Evolutionary conservation across 2,329 filamentous ascomycete genomes (phyloP).

Genomic region (Arthrocladium fulminans): DNA sequence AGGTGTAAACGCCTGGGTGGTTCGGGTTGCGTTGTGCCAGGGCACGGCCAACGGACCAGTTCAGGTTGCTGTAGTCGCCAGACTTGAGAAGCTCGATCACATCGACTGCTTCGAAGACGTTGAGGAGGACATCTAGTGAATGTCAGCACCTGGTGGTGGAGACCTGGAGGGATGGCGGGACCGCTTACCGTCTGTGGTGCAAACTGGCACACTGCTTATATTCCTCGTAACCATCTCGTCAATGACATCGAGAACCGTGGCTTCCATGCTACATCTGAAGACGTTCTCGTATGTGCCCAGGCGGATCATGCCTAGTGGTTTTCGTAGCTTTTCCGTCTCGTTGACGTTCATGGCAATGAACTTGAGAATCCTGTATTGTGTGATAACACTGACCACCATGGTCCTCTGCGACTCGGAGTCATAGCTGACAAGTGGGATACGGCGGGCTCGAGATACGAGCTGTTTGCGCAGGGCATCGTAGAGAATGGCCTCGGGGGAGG

Average conservation of each 20-base stretch:
- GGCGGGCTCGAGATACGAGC: conserved; percentile 83
- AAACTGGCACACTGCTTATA: conserved; percentile 88
- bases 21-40: conserved; percentile 44
- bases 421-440: conserved; percentile 86
- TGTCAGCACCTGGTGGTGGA: conserved; percentile 8
- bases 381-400: conserved; percentile 93
- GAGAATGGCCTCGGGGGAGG: conserved; percentile 78
- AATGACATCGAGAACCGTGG: conserved; percentile 86
- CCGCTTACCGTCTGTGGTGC: conserved; percentile 60
- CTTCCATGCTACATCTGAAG: conserved; percentile 77
- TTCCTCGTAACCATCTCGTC: conserved; percentile 85
- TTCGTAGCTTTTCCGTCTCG: conserved; percentile 80
- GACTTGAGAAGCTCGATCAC: conserved; percentile 94
- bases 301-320: conserved; percentile 72
- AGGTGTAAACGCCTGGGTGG: conserved; percentile 94
- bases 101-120: conserved; percentile 96
- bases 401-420: conserved; percentile 89
- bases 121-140: conserved; percentile 59
- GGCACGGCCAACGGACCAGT: conserved; percentile 78
- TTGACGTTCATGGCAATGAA: conserved; percentile 94
- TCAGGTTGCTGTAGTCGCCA: conserved; percentile 82
- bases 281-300: conserved; percentile 78
- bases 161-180: neutral
- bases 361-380: conserved; percentile 95
- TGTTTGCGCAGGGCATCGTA: conserved; percentile 94